Evolutionary conservation across 305 asterid genomes (phyloP).

Genomic region (Withania somnifera): DNA sequence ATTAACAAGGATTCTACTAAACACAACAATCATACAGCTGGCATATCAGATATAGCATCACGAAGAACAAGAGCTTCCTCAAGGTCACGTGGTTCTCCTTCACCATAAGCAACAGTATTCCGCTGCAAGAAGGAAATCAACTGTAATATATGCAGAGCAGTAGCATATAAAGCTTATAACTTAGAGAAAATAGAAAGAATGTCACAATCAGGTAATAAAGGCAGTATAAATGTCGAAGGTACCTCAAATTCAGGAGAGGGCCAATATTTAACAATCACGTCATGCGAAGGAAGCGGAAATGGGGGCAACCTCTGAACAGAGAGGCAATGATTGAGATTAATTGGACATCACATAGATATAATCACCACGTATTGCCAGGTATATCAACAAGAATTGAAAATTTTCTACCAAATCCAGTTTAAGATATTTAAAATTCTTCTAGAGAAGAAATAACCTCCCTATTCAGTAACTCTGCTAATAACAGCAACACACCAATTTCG

Average conservation of each 20-base stretch:
- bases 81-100: slow-evolving; percentile 54
- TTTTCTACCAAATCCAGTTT: background rate
- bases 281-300: slow-evolving; percentile 87
- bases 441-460: background rate
- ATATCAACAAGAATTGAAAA: background rate
- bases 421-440: background rate
- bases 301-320: slow-evolving; percentile 63
- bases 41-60: slow-evolving; percentile 83
- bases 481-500: background rate
- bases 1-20: background rate
- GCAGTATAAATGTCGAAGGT: slow-evolving; percentile 9
- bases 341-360: background rate
- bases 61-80: slow-evolving; percentile 50
- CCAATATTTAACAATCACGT: slow-evolving; percentile 66
- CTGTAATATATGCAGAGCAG: background rate
- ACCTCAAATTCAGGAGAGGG: slow-evolving; percentile 85
- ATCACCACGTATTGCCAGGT: background rate
- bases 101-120: slow-evolving; percentile 78
- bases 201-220: background rate
- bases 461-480: background rate
- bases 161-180: background rate
- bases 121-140: slow-evolving; percentile 44
- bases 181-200: background rate
- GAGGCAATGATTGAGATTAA: slow-evolving; percentile 5
- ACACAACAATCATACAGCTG: slow-evolving; percentile 40